Evolutionary conservation across 495 filamentous ascomycete genomes (phyloP), one percentile per base, ranked within the genome.

Genomic region (Massariosphaeria phaeospora): DNA sequence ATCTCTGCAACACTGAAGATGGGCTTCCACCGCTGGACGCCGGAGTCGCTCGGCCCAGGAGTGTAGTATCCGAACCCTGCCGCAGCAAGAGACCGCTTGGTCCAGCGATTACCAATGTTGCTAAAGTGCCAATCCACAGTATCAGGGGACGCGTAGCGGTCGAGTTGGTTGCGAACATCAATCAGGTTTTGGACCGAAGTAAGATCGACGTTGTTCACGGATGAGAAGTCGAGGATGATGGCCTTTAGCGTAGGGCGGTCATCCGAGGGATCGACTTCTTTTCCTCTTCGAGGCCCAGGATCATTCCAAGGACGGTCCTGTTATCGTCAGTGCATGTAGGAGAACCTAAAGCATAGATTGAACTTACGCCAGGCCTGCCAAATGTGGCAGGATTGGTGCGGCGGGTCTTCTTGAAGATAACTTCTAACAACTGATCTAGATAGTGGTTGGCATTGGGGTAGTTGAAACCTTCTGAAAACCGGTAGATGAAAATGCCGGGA

Each of bases 71-170:
- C 93, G 70, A 98, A 98, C 34, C 94, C 93, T 10, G 88, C 93
- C 15, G 85, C 79, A 12, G 84, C 84, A 15, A 98, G 83, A n/a
- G 87, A 93, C 11, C 93, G 86, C 72, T 96, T 97, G 25, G 94
- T 91, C 93, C 93, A 98, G 51, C 91, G 83, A 75, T 95, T 96
- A 74, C 82, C 90, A 75, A 98, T 87, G 70, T 85, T 84, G 6
- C 91, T 88, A 57, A 98, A 84, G 69, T 98, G 93, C 90, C 93
- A 96, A 64, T 98, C 89, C 3, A 98, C 90, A 7, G 78, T 73
- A 5, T 89, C 83, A 0, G 93, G 93, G 0, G 84, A 69, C 12
- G 89, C 79, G 68, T 96, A 95, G 15, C 84, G 78, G 69, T 96
- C 93, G 13, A 98, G 81, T 67, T 96, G 93, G 70, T 96, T 96